Percentiles rank a stretch among this genome's conserved stretches.
Evolutionary conservation across 2,329 filamentous ascomycete genomes (phyloP).

Genomic region (Monilinia laxa): DNA sequence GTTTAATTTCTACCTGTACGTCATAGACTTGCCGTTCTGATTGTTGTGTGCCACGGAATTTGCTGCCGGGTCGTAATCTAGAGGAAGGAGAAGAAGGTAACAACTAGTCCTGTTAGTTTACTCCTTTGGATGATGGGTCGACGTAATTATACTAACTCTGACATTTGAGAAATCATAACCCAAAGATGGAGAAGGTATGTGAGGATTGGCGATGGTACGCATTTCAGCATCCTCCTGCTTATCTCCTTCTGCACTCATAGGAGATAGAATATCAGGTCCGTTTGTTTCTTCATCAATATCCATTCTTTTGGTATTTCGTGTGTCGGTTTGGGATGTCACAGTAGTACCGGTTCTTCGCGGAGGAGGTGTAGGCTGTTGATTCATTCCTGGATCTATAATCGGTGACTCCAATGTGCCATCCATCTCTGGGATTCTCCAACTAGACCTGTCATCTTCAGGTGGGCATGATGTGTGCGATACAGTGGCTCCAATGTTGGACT

Average conservation of each 20-base stretch:
- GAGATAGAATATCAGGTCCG: constrained; percentile 38
- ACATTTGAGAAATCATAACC: constrained; percentile 56
- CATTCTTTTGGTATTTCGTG: constrained; percentile 43
- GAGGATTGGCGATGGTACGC: constrained; percentile 36
- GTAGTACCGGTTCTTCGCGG: constrained; percentile 33
- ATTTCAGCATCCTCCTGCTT: constrained; percentile 42
- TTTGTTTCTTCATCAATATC: constrained; percentile 44
- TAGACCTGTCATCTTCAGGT: constrained; percentile 44
- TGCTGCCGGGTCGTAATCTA: constrained; percentile 81
- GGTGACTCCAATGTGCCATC: constrained; percentile 37
- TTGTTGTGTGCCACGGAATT: constrained; percentile 86
- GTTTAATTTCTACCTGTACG: constrained; percentile 94
- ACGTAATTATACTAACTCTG: constrained; percentile 47
- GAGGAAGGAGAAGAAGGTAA: constrained; percentile 80
- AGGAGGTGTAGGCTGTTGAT: constrained; percentile 38
- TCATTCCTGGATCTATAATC: constrained; percentile 34
- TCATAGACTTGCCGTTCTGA: constrained; percentile 93
- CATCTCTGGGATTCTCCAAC: constrained; percentile 41
- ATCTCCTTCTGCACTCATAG: constrained; percentile 43
- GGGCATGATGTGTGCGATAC: constrained; percentile 45
- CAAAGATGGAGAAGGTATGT: constrained; percentile 47
- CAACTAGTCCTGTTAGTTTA: constrained; percentile 31
- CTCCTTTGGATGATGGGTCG: background rate
- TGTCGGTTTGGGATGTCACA: constrained; percentile 41
- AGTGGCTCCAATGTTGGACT: constrained; percentile 31